Evolutionary conservation across 2,329 filamentous ascomycete species (phyloP).

Genomic region (Penicillium italicum): DNA sequence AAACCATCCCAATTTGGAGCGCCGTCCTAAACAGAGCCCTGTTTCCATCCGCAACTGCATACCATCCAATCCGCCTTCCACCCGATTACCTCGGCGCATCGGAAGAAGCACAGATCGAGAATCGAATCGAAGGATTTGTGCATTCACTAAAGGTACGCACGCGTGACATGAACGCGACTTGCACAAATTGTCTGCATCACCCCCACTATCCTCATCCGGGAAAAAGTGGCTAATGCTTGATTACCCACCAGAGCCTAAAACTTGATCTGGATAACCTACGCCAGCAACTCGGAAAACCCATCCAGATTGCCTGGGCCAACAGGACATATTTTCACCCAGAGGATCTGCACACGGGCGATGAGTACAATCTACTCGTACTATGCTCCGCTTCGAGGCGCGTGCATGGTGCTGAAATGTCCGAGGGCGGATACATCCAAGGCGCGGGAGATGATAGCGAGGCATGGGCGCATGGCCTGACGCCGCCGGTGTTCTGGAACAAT

Average conservation of each 20-base stretch:
- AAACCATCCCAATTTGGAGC: constrained; percentile 93
- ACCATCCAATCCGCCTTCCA: constrained; percentile 64
- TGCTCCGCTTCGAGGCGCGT: constrained; percentile 79
- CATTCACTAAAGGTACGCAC: constrained; percentile 43
- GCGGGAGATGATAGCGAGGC: constrained; percentile 93
- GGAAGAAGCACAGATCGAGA: constrained; percentile 74
- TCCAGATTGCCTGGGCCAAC: constrained; percentile 77
- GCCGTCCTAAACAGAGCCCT: constrained; percentile 76
- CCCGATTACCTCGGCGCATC: constrained; percentile 68
- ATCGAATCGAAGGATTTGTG: constrained; percentile 57
- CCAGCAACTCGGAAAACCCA: constrained; percentile 62
- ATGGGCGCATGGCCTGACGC: constrained; percentile 79
- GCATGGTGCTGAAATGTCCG: constrained; percentile 63
- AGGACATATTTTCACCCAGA: constrained; percentile 57
- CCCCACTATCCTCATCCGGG: background rate
- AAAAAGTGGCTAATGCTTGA: constrained; percentile 6
- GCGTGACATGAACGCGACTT: background rate
- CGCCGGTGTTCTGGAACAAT: constrained; percentile 75
- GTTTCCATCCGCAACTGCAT: constrained; percentile 57
- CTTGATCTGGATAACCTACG: constrained; percentile 57
- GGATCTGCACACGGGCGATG: constrained; percentile 44
- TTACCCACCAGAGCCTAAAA: constrained; percentile 51
- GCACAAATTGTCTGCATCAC: background rate
- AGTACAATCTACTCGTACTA: constrained; percentile 71
- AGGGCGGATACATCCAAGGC: constrained; percentile 83